Conservation (phyloP, 805 yeast genomes). For the Pachysolen tannophilus region DNA sequence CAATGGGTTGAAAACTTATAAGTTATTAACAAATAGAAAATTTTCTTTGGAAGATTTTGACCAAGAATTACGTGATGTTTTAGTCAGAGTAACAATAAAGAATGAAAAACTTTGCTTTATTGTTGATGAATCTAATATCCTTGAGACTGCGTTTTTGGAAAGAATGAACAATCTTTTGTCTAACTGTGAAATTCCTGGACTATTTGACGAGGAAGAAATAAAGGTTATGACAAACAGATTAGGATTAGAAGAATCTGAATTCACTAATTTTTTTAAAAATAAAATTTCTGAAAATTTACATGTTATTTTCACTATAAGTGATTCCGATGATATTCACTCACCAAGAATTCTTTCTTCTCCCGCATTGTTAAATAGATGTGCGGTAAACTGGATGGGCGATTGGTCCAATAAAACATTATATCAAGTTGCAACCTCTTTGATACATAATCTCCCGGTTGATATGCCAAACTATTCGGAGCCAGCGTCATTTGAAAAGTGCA, state of each 20-base stretch:
- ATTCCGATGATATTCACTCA: conserved; percentile 24
- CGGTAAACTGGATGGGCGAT: conserved; percentile 79
- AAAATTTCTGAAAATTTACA: conserved; percentile 70
- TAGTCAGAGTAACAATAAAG: conserved; percentile 39
- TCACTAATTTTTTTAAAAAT: conserved; percentile 61
- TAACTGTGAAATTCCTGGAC: conserved; percentile 86
- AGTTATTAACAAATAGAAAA: conserved; percentile 45
- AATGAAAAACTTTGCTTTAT: conserved; percentile 65
- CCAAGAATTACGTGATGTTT: conserved; percentile 42
- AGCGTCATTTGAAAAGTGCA: conserved; percentile 10
- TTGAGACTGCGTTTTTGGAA: conserved; percentile 76
- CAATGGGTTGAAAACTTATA: conserved; percentile 60
- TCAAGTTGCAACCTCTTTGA: conserved; percentile 36
- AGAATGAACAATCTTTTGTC: conserved; percentile 91
- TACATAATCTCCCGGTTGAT: conserved; percentile 46
- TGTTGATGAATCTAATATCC: conserved; percentile 72
- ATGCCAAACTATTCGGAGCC: conserved; percentile 32
- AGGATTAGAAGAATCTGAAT: conserved; percentile 60
- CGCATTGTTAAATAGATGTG: conserved; percentile 85
- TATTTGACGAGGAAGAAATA: conserved; percentile 71
- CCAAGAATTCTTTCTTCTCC: conserved; percentile 67
- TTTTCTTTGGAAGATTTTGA: conserved; percentile 65
- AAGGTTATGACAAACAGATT: conserved; percentile 40
- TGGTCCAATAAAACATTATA: conserved; percentile 52
- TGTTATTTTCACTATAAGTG: conserved; percentile 70